Evolutionary conservation across 495 filamentous ascomycete species (phyloP), one percentile per base, ranked within the genome.

Genomic region (Penicillium ochrochloron): DNA sequence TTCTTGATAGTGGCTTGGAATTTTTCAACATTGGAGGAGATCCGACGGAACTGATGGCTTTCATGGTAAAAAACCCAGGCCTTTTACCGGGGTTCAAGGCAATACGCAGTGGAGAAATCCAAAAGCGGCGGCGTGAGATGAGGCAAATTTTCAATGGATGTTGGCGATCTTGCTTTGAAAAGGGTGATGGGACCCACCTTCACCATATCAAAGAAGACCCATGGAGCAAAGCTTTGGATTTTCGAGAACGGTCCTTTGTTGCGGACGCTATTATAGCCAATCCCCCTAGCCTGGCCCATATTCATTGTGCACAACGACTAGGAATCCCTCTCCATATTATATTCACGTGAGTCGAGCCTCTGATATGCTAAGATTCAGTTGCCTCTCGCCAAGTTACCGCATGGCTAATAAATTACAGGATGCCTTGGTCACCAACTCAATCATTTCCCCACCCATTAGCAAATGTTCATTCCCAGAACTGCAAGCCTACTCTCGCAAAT

Each of bases 211-310:
- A 42, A 14, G 56, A 58, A 27, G 56, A 58, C 37, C 37, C 29
- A 27, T 58, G 35, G 56, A 46, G 37, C 34, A 31, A 44, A 5
- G 34, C 56, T 17, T 12, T 46, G 56, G 56, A 58, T 58, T 42
- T 39, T 42, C 56, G 56, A 58, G 29, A 31, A 46, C 56, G 37
- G 50, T 87, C 90, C 11, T 95, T 95, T 63, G 86, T 94, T 25
- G 90, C 90, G 0, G 89, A 94, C 73, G 88, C 84, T 9, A 94
- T 95, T 67, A 93, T 95, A 61, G 91, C 91, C 14, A 95, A 95
- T 70, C 91, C 91, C 3, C 91, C 91, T 0, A 90, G 89, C 72
- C 93, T 93, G 71, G 90, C 89, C 14, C 91, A 93, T 73, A 77
- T 94, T 6, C 90, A 92, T 75, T 89, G 90, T 64, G 91, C 91